Evolutionary conservation across 2,329 filamentous ascomycete species (phyloP).

Genomic region (Fusarium sambucinum): DNA sequence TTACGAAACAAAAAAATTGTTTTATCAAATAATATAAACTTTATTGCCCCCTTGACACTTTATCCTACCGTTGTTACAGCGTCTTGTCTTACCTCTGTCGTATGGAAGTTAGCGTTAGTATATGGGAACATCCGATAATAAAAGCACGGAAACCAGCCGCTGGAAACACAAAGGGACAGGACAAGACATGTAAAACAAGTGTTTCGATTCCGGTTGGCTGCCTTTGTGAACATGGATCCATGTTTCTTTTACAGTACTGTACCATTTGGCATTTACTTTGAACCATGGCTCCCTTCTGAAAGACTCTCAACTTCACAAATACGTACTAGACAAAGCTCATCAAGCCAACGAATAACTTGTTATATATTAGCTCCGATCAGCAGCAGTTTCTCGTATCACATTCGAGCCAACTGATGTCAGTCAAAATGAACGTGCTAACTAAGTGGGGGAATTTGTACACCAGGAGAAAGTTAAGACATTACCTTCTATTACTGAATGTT

Average conservation of each 20-base stretch:
- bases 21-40: constrained; percentile 11
- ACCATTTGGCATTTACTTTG: constrained; percentile 1
- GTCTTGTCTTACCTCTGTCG: background rate
- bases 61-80: background rate
- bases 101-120: constrained; percentile 10
- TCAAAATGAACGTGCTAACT: constrained; percentile 4
- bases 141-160: constrained; percentile 9
- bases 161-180: constrained; percentile 15
- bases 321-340: background rate
- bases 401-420: background rate
- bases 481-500: background rate
- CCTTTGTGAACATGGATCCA: background rate
- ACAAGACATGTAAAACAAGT: constrained; percentile 8
- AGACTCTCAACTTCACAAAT: background rate
- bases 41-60: constrained; percentile 4
- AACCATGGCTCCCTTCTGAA: background rate
- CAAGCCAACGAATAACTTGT: constrained; percentile 11
- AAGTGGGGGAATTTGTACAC: constrained; percentile 6
- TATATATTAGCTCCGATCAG: constrained; percentile 9
- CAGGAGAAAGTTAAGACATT: background rate
- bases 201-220: constrained; percentile 19
- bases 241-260: constrained; percentile 1
- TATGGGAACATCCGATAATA: constrained; percentile 21
- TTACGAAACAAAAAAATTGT: background rate
- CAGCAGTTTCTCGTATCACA: constrained; percentile 7